Evolutionary conservation across 2,329 filamentous ascomycete species (phyloP).

Genomic region (Colletotrichum noveboracense): DNA sequence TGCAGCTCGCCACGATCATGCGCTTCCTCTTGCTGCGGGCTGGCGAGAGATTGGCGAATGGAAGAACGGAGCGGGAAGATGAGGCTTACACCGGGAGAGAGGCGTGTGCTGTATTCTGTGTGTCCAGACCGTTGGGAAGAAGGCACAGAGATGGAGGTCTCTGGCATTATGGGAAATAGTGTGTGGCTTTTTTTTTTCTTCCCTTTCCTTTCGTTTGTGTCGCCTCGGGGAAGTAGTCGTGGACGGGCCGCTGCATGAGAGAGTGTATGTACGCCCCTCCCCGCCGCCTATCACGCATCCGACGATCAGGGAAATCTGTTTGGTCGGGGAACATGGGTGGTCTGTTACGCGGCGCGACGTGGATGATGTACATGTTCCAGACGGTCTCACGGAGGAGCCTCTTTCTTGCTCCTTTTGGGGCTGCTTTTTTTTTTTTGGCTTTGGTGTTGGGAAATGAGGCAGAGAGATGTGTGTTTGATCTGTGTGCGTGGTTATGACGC

Average conservation of each 20-base stretch:
- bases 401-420: neutral
- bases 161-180: neutral
- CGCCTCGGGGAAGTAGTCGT: neutral
- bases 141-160: neutral
- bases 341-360: neutral
- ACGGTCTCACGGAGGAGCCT: neutral
- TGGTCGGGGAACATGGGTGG: neutral
- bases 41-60: neutral
- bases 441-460: neutral
- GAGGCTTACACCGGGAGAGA: neutral
- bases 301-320: neutral
- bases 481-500: neutral
- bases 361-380: neutral
- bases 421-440: neutral
- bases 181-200: neutral
- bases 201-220: neutral
- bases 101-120: neutral
- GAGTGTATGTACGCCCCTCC: neutral
- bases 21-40: neutral
- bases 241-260: neutral
- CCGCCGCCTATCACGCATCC: neutral
- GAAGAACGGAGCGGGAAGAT: neutral
- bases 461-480: neutral
- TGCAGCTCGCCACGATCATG: neutral
- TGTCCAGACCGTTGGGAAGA: neutral